A percentile compares a stretch with the other conserved stretches of the same genome.
Evolutionary conservation across 2,329 filamentous ascomycete genomes (phyloP).

Genomic region (Pseudogymnoascus sp.): DNA sequence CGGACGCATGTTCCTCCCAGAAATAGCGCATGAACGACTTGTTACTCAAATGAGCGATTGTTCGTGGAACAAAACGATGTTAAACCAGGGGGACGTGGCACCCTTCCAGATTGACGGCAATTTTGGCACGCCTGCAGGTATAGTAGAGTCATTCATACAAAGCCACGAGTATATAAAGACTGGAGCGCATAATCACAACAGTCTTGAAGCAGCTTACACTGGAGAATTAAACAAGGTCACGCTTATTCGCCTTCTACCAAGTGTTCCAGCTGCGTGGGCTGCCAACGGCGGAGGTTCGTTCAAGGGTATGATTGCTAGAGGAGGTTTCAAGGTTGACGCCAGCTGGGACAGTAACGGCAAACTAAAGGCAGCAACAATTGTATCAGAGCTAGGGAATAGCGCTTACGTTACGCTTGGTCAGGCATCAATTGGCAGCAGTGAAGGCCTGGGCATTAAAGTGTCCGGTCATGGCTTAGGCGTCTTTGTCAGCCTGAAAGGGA

Average conservation of each 20-base stretch:
- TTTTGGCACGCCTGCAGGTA: slow-evolving; percentile 39
- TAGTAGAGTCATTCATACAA: slow-evolving; percentile 40
- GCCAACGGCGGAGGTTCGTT: slow-evolving; percentile 15
- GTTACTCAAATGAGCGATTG: background rate
- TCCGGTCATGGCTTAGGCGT: background rate
- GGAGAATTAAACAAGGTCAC: background rate
- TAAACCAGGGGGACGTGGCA: background rate
- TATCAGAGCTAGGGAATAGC: background rate
- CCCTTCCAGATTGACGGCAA: slow-evolving; percentile 45
- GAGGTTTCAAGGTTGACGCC: slow-evolving; percentile 18
- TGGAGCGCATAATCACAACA: background rate
- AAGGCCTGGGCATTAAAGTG: background rate
- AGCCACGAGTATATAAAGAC: slow-evolving; percentile 25
- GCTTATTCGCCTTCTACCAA: slow-evolving; percentile 18
- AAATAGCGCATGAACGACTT: background rate
- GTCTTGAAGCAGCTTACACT: background rate
- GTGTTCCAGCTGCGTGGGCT: slow-evolving; percentile 20
- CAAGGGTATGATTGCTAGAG: slow-evolving; percentile 17
- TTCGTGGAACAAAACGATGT: background rate
- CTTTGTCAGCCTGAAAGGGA: background rate
- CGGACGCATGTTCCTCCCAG: background rate
- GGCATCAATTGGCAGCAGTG: background rate
- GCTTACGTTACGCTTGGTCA: background rate
- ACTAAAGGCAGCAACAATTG: background rate
- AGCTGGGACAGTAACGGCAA: slow-evolving; percentile 13